These are phyloP conservation scores for Tolypocladium inflatum DNA, from an alignment of 2,329 filamentous ascomycete genomes.

Conservation along the genomic window DNA sequence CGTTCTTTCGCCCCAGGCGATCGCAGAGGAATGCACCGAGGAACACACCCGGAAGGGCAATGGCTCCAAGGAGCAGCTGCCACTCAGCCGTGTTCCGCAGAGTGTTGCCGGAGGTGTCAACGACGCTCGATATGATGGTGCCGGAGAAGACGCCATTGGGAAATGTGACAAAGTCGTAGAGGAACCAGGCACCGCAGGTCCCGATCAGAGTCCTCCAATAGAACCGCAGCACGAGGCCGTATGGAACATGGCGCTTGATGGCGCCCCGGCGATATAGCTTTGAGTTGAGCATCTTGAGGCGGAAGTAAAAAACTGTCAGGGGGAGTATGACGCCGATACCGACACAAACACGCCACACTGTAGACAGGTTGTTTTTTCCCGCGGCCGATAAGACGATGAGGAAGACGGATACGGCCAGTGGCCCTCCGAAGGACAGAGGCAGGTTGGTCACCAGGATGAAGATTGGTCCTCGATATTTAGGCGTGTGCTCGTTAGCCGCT, in stretches of 20 bases:
- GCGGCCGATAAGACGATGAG: constrained; percentile 32
- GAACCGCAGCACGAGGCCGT: constrained; percentile 37
- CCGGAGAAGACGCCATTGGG: constrained; percentile 37
- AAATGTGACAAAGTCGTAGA: constrained; percentile 39
- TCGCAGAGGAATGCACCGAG: constrained; percentile 39
- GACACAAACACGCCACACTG: constrained; percentile 39
- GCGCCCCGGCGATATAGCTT: constrained; percentile 41
- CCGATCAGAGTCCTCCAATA: constrained; percentile 46
- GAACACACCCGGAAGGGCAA: constrained; percentile 39
- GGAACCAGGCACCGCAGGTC: constrained; percentile 46
- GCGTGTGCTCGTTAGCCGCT: constrained; percentile 34
- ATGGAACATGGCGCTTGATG: constrained; percentile 41
- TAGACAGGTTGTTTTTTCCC: constrained; percentile 23
- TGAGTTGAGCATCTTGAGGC: constrained; percentile 41
- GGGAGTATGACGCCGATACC: constrained; percentile 39
- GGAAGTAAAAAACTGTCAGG: constrained; percentile 45
- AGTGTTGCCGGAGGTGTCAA: constrained; percentile 21
- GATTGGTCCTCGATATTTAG: constrained; percentile 26
- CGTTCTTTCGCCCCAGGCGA: constrained; percentile 35
- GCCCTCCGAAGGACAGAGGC: constrained; percentile 19
- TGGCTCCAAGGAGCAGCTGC: constrained; percentile 33
- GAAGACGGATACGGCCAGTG: constrained; percentile 32
- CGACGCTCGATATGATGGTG: constrained; percentile 29
- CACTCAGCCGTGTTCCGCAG: constrained; percentile 34
- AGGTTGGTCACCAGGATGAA: constrained; percentile 37